A percentile compares a stretch with the other conserved stretches of the same genome.
These are phyloP conservation scores for Eucalyptus leucophloia DNA, from an alignment of 345 rosid genomes.

Conservation along the genomic window DNA sequence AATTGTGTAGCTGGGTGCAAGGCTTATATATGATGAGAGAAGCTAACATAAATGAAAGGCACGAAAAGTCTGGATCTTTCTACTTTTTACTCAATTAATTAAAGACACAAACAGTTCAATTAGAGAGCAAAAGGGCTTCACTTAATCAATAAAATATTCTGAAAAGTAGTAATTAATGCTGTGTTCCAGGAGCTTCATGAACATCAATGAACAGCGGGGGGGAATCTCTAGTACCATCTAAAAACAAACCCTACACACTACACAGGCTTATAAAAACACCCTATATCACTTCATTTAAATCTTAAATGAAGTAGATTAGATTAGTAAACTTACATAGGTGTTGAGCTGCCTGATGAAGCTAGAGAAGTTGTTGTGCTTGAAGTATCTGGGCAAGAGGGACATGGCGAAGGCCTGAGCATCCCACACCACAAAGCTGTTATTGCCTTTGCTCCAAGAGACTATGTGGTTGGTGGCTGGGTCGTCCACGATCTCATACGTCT, in stretches of 20 bases:
- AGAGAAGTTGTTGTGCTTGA: slow-evolving; percentile 80
- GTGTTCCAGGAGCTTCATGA: not conserved
- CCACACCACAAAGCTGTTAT: slow-evolving; percentile 6
- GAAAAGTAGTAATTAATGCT: not conserved
- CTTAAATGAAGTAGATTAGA: not conserved
- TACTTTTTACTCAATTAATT: not conserved
- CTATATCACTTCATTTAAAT: not conserved
- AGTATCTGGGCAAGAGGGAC: slow-evolving; percentile 45
- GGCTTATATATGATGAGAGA: not conserved
- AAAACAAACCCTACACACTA: not conserved
- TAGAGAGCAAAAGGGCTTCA: not conserved
- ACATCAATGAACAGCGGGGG: not conserved
- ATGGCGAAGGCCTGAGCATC: slow-evolving; percentile 19
- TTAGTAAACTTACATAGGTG: slow-evolving; percentile 46
- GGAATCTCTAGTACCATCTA: not conserved
- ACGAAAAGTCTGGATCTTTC: not conserved
- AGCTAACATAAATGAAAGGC: not conserved
- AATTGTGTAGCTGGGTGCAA: not conserved
- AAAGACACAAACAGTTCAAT: not conserved
- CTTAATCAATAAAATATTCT: not conserved
- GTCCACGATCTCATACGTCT: slow-evolving; percentile 14
- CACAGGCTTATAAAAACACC: not conserved
- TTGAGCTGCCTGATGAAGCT: slow-evolving; percentile 80
- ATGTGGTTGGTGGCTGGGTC: slow-evolving; percentile 1
- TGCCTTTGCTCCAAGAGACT: slow-evolving; percentile 4